Evolutionary conservation across 1,139 yeast genomes (phyloP).

Genomic region (Spathaspora sp.): DNA sequence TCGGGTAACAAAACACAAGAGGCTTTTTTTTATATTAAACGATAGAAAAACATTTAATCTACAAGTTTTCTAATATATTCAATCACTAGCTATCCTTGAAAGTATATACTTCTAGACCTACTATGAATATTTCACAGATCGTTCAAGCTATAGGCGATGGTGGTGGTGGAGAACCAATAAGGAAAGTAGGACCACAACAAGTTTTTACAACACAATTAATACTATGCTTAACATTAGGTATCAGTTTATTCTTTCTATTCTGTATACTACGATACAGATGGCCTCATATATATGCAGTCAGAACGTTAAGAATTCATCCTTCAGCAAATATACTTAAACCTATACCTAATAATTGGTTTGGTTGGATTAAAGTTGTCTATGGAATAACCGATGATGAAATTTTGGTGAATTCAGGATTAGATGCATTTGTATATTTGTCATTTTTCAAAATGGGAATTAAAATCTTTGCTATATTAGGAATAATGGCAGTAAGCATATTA

Average conservation of each 20-base stretch:
- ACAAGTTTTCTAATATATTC: too few species aligned
- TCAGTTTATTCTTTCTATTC: conserved; percentile 36
- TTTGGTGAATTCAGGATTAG: conserved; percentile 41
- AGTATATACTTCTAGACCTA: not conserved
- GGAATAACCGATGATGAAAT: conserved; percentile 43
- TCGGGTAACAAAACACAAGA: not conserved
- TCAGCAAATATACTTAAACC: conserved; percentile 27
- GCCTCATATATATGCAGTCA: conserved; percentile 54
- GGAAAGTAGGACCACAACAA: conserved; percentile 38
- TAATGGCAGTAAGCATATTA: conserved; percentile 39
- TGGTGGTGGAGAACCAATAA: conserved; percentile 11
- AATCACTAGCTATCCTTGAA: too few species aligned
- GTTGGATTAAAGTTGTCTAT: conserved; percentile 40
- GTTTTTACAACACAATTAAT: conserved; percentile 46
- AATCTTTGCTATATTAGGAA: conserved; percentile 35
- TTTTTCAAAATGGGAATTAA: conserved; percentile 48
- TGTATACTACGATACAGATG: conserved; percentile 45
- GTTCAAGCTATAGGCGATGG: not conserved
- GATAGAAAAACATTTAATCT: too few species aligned
- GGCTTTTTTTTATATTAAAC: not conserved
- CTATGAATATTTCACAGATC: not conserved
- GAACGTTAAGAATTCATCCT: conserved; percentile 34
- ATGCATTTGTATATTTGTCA: conserved; percentile 44
- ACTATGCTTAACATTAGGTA: conserved; percentile 37
- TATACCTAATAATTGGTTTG: conserved; percentile 39